Evolutionary conservation across 306 rosid species (phyloP).

Genomic region (Argentina anserina): DNA sequence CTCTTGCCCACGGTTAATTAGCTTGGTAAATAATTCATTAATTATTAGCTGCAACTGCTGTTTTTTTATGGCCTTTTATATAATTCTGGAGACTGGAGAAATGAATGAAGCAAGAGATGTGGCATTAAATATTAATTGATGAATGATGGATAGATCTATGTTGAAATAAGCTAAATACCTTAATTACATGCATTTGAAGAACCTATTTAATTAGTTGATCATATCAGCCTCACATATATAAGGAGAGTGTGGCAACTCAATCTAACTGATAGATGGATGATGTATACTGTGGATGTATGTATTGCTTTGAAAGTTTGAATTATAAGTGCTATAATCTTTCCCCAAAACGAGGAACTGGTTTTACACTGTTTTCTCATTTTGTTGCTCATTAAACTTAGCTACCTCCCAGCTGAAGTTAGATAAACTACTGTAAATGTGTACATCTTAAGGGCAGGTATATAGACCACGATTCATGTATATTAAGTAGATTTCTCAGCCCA

Average conservation of each 20-base stretch:
- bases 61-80: not conserved
- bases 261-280: not conserved
- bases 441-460: too few relatives aligned
- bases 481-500: too few relatives aligned
- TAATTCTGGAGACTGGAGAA: not conserved
- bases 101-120: not conserved
- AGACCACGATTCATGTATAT: too few relatives aligned
- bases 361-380: not conserved
- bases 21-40: not conserved
- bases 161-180: not conserved
- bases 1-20: not conserved
- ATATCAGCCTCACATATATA: not conserved
- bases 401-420: too few relatives aligned
- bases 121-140: not conserved
- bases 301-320: not conserved
- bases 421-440: too few relatives aligned
- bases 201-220: not conserved
- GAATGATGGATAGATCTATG: not conserved
- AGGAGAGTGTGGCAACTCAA: not conserved
- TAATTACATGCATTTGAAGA: too few relatives aligned
- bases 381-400: too few relatives aligned
- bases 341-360: constrained; percentile 15
- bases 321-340: not conserved
- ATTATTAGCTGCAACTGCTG: not conserved
- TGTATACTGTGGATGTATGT: not conserved